These are phyloP conservation scores for Kwoniella sp. DNA, from an alignment of 768 basidiomycete species.

Conservation along the genomic window DNA sequence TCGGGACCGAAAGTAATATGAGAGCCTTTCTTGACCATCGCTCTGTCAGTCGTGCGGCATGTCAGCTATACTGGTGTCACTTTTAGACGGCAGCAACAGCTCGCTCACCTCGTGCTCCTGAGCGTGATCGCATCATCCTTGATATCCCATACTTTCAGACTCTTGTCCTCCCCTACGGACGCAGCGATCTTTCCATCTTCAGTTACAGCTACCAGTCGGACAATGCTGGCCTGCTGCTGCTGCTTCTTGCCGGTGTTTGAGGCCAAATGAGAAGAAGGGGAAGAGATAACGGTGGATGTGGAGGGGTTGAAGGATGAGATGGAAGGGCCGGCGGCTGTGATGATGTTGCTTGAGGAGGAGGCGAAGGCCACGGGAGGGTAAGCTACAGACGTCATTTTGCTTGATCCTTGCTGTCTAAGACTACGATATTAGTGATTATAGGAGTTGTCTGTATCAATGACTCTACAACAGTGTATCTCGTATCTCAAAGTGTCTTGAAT, in stretches of 20 bases:
- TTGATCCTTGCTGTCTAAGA: not conserved
- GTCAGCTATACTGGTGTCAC: too few relatives aligned
- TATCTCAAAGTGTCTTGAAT: not conserved
- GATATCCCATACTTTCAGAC: conserved; percentile 72
- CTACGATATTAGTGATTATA: too few relatives aligned
- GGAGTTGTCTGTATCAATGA: too few relatives aligned
- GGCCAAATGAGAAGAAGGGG: not conserved
- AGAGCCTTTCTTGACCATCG: conserved; percentile 81
- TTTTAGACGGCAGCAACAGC: too few relatives aligned
- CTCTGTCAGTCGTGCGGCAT: conserved; percentile 59
- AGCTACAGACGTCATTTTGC: conserved; percentile 13
- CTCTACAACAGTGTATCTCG: not conserved
- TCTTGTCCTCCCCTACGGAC: conserved; percentile 76
- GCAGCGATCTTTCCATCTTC: conserved; percentile 58
- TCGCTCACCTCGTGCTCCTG: conserved; percentile 65
- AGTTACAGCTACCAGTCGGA: conserved; percentile 43
- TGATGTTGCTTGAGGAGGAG: conserved; percentile 21
- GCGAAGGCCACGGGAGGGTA: conserved; percentile 30
- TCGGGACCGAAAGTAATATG: conserved; percentile 66
- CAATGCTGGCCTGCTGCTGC: conserved; percentile 20
- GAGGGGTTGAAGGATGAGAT: conserved; percentile 17
- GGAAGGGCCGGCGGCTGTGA: conserved; percentile 30
- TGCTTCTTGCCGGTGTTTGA: conserved; percentile 5
- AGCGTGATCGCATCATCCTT: conserved; percentile 60
- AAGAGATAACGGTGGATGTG: conserved; percentile 16